A percentile compares a stretch with the other conserved stretches of the same genome.
phyloP scores from a whole-genome alignment of 306 rosid species.

The Argentina anserina region DNA sequence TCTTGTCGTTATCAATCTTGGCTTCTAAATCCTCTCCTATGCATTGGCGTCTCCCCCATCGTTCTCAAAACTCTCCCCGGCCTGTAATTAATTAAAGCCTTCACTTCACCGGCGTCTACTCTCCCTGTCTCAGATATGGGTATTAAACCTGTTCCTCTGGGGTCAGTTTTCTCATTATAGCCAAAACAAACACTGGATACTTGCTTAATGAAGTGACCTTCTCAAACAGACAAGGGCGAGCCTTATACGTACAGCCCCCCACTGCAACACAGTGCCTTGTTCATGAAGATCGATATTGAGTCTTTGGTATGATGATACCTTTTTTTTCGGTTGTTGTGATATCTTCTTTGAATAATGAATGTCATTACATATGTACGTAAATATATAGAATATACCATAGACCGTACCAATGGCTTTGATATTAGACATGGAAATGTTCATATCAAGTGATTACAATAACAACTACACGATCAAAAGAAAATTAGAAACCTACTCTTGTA shows the following conservation, averaged over 20 bases:
- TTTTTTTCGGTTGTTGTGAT: background rate
- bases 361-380: background rate
- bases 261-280: background rate
- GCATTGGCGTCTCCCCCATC: slow-evolving; percentile 10
- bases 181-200: background rate
- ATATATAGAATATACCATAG: no score
- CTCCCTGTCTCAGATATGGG: background rate
- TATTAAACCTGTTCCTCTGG: background rate
- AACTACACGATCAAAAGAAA: no score
- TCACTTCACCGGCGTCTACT: slow-evolving; percentile 32
- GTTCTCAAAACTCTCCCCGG: slow-evolving; percentile 4
- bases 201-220: background rate
- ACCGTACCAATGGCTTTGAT: no score
- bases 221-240: background rate
- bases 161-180: background rate
- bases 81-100: slow-evolving; percentile 13
- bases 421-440: no score
- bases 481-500: background rate
- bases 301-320: no score
- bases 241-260: background rate
- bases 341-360: background rate
- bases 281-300: background rate
- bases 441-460: no score
- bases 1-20: slow-evolving; percentile 42
- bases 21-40: slow-evolving; percentile 15